Evolutionary conservation across 805 yeast species (phyloP).

Genomic region (Candida silvatica): DNA sequence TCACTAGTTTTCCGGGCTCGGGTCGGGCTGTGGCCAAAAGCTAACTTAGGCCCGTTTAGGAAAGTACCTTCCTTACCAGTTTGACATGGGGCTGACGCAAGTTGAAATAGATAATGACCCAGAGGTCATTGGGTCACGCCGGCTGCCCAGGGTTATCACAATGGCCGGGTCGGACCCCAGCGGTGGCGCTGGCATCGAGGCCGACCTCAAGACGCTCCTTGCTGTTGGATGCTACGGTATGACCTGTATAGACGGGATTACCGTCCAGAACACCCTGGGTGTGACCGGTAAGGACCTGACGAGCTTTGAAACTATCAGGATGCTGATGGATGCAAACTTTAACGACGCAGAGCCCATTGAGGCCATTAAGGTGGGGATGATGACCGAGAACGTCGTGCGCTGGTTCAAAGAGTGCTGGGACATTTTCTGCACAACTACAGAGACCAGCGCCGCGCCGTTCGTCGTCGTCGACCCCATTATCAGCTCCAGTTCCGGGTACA

Average conservation of each 20-base stretch:
- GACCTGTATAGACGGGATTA: slow-evolving; percentile 71
- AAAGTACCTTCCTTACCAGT: too few species aligned
- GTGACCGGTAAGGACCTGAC: slow-evolving; percentile 4
- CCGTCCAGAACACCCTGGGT: slow-evolving; percentile 67
- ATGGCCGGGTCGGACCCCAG: slow-evolving; percentile 79
- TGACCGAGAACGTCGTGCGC: slow-evolving; percentile 45
- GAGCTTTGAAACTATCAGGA: background rate
- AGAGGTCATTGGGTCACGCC: too few species aligned
- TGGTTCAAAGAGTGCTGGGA: too few species aligned
- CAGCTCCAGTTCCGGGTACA: slow-evolving; percentile 71
- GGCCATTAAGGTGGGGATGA: slow-evolving; percentile 76
- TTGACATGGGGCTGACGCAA: too few species aligned
- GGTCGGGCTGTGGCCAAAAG: too few species aligned
- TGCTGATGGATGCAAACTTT: slow-evolving; percentile 7
- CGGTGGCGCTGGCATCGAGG: slow-evolving; percentile 94
- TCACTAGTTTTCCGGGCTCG: too few species aligned
- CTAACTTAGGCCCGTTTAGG: too few species aligned
- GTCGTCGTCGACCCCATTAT: slow-evolving; percentile 74
- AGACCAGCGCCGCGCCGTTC: too few species aligned
- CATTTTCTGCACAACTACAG: too few species aligned
- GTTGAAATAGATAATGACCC: slow-evolving; percentile 2
- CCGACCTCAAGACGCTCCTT: slow-evolving; percentile 75
- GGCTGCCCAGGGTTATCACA: slow-evolving; percentile 34
- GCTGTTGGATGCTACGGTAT: slow-evolving; percentile 75
- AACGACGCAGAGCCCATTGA: slow-evolving; percentile 33